Base-by-base conservation (phyloP, 495 filamentous ascomycete genomes). In the Penicillium goetzii region DNA sequence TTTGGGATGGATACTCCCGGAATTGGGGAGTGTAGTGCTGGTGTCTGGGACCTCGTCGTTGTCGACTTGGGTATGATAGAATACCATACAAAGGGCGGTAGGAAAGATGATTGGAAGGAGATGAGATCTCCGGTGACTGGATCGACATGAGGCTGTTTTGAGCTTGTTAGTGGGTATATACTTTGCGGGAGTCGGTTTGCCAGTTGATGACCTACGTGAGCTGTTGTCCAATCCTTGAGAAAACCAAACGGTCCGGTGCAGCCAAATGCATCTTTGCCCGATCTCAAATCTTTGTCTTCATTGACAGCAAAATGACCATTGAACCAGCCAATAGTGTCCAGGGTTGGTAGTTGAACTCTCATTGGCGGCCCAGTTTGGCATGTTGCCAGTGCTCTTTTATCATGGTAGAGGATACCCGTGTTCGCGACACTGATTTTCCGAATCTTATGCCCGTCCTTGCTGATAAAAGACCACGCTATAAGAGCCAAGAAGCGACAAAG, bases 361-460 rank as follows among this genome's bases (percentile, higher is more conserved):
- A 90, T 86, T 1, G 88, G 87, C 26, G 87, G 86, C 4, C 88
- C 88, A 58, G 83, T 88, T 68, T 89, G 87, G 68, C 86, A 89
- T 2, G 85, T 88, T 14, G 87, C 87, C 59, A 90, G 62, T 30
- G 86, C 86, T 61, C 86, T 74, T 4, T 86, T 84, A 73, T 90
- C 87, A 67, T 90, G 88, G 64, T 85, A 89, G 2, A 86, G 10
- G 25, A 90, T 72, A 1, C 74, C 76, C 14, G 87, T 90, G 61
- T 90, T 90, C 7, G 85, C 86, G 25, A 86, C 86, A 64, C 87
- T 88, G 30, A 88, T 85, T 67, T 79, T 85, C 63, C 81, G 87
- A 62, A 90, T 83, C 0, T 76, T 74, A 3, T 83, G 84, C 11
- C 83, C 85, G 2, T 84, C 79, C 1, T 88, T 57, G 30, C 78